Conservation (phyloP, 176 grass and related monocot species). For the Triticum urartu region DNA sequence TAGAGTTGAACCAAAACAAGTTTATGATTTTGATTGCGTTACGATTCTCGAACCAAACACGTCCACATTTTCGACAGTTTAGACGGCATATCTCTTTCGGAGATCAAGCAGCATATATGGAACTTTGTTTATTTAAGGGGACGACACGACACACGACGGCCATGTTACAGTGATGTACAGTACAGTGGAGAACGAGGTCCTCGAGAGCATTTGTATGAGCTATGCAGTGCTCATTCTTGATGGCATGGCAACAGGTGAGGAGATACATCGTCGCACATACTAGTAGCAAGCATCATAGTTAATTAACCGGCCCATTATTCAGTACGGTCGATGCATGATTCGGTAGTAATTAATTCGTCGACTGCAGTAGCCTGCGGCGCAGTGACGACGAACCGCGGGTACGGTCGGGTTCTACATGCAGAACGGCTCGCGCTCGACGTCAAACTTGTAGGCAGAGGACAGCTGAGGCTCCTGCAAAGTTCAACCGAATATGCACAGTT, state of each 20-base stretch:
- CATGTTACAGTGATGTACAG: neutral
- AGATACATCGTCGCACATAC: neutral
- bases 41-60: too few species aligned
- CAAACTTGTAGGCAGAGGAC: slow-evolving; percentile 60
- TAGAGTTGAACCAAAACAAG: neutral
- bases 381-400: neutral
- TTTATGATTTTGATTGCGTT: neutral
- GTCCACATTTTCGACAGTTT: too few species aligned
- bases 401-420: slow-evolving; percentile 31
- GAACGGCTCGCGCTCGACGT: slow-evolving; percentile 56
- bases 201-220: neutral
- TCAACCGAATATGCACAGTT: too few species aligned
- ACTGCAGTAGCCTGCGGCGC: neutral
- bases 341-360: too few species aligned
- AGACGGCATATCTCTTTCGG: too few species aligned
- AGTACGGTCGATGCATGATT: neutral
- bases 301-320: neutral
- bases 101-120: neutral
- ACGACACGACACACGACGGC: neutral
- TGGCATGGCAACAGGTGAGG: neutral
- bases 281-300: neutral
- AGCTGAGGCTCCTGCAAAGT: slow-evolving; percentile 54
- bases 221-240: neutral
- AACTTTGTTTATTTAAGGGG: neutral
- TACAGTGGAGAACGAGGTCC: neutral